Base-by-base conservation (phyloP, 176 grass and related monocot genomes). In the Bromus sterilis region DNA sequence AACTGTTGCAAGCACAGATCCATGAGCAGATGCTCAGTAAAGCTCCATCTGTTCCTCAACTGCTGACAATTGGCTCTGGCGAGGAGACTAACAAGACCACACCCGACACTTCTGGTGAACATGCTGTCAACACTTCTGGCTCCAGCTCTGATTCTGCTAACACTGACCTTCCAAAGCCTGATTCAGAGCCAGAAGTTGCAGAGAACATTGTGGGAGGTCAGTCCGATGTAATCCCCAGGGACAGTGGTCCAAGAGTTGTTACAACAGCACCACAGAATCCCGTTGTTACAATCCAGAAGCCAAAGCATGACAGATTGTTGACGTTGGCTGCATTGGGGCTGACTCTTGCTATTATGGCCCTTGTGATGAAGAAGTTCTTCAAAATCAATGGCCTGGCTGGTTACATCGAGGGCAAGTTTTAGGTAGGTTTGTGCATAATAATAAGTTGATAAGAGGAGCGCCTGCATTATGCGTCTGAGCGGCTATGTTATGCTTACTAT, bases 361-460 rank as follows among this genome's bases (percentile, higher is more conserved):
- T 99, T 39, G 78, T 99, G 69, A 88, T 91, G 25, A 99, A 95
- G 85, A 99, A 95, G 77, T 81, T 99, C 49, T 40, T 99, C 36
- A 99, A 99, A 49, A 84, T 86, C 31, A 79, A 91, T 78, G 86
- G 71, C n/a, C 25, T 91, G 18, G 86, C 82, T 35, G 96, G 91
- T 85, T 93, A 88, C 77, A 91, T 99, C 23, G 93, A 93, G 64
- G 75, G 83, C 12, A 90, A 90, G 79, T 90, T 90, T 71, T 90
- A 85, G 85, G 48, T 78, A 67, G 87, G 66, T 74, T 78, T 86
- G 83, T 83, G 79, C 36, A 60, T 74, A n/a, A n/a, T n/a, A n/a
- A n/a, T n/a, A 86, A 77, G 59, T 72, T 82, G 73, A 81, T 59
- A 29, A 80, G 48, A 75, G 76, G 66, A 31, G 49, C 20, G 49